A percentile compares a stretch with the other conserved stretches of the same genome.
Conservation (phyloP, 2,329 filamentous ascomycete genomes). For the Exophiala alcalophila region DNA sequence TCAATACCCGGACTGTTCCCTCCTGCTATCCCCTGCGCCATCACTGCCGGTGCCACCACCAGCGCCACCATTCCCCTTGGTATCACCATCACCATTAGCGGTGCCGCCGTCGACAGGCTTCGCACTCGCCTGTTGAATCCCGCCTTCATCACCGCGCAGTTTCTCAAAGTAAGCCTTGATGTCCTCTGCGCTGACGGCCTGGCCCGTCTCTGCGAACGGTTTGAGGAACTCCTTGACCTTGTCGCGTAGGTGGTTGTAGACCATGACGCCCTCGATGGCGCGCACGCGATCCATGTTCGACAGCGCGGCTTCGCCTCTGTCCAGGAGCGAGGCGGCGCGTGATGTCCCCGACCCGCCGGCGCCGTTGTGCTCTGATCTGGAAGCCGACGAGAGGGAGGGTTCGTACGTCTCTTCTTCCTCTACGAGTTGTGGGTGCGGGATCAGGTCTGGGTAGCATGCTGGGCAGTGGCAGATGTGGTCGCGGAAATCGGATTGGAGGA, state of each 20-base stretch:
- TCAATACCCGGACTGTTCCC: slow-evolving; percentile 25
- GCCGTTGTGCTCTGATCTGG: slow-evolving; percentile 50
- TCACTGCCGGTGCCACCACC: not conserved
- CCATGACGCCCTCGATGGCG: slow-evolving; percentile 96
- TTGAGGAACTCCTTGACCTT: slow-evolving; percentile 93
- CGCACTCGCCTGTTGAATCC: slow-evolving; percentile 60
- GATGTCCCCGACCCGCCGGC: slow-evolving; percentile 45
- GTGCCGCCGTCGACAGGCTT: slow-evolving; percentile 24
- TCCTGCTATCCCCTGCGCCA: slow-evolving; percentile 9
- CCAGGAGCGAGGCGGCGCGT: slow-evolving; percentile 77
- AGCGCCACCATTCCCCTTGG: slow-evolving; percentile 1
- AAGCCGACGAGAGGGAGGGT: slow-evolving; percentile 70
- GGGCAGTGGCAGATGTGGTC: slow-evolving; percentile 77
- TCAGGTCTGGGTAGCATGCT: slow-evolving; percentile 72
- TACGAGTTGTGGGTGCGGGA: slow-evolving; percentile 72
- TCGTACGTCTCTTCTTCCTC: slow-evolving; percentile 95
- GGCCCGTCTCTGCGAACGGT: slow-evolving; percentile 87
- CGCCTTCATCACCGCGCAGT: slow-evolving; percentile 80
- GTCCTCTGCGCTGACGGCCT: slow-evolving; percentile 87
- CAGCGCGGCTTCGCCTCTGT: slow-evolving; percentile 87
- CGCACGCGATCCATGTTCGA: slow-evolving; percentile 88
- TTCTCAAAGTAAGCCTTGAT: slow-evolving; percentile 97
- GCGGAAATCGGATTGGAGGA: slow-evolving; percentile 76
- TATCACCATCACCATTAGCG: slow-evolving; percentile 1
- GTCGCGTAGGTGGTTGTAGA: slow-evolving; percentile 93